These are phyloP conservation scores for Nemophila menziesii DNA, from an alignment of 257 asterid species.

Conservation along the genomic window DNA sequence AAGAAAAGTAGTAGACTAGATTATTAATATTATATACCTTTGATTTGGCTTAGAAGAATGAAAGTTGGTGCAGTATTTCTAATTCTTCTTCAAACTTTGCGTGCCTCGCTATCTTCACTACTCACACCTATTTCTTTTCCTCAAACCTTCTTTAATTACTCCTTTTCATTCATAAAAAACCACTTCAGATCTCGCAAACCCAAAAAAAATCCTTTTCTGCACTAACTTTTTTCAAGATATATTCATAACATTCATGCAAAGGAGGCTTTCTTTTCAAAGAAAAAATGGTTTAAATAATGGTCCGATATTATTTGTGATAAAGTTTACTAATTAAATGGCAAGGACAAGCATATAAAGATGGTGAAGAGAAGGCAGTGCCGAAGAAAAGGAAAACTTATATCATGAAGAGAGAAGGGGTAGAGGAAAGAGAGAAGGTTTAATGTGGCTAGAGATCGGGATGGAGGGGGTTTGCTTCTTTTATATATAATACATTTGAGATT, in stretches of 20 bases:
- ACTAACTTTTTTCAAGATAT: neutral
- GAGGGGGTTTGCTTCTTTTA: no score
- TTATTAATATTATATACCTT: slow-evolving; percentile 25
- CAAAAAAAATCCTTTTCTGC: slow-evolving; percentile 2
- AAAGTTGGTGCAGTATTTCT: slow-evolving; percentile 36
- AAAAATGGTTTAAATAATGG: neutral
- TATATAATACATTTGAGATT: no score
- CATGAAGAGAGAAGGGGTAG: slow-evolving; percentile 13
- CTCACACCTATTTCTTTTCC: neutral
- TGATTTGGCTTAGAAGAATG: slow-evolving; percentile 17
- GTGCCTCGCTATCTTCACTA: slow-evolving; percentile 69
- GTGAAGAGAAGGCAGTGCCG: slow-evolving; percentile 44
- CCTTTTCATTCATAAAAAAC: slow-evolving; percentile 4
- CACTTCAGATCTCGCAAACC: slow-evolving; percentile 22
- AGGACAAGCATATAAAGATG: slow-evolving; percentile 56
- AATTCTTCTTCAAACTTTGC: slow-evolving; percentile 27
- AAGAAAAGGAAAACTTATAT: slow-evolving; percentile 42
- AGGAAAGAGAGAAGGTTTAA: neutral
- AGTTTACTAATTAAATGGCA: slow-evolving; percentile 5
- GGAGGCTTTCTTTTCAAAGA: slow-evolving; percentile 21
- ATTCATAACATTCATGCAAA: slow-evolving; percentile 33
- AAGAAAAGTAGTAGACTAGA: neutral
- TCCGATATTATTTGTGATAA: slow-evolving; percentile 19
- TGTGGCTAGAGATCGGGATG: no score
- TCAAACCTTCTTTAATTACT: slow-evolving; percentile 31